A percentile compares a stretch with the other conserved stretches of the same genome.
phyloP scores from a whole-genome alignment of 2,329 filamentous ascomycete genomes.

The Diaporthe citrichinensis region DNA sequence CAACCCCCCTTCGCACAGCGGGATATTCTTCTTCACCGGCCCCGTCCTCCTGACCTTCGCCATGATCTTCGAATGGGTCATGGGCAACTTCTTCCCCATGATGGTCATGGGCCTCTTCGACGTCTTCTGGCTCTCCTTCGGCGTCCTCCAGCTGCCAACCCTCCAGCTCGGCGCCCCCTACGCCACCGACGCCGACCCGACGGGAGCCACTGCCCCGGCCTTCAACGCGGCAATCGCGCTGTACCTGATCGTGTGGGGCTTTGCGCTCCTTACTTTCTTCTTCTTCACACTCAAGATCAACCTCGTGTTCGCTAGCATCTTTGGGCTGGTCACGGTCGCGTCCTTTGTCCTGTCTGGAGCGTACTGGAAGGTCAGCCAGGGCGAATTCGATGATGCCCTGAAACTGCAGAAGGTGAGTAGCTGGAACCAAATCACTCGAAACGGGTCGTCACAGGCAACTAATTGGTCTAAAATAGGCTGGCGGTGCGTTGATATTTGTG shows the following conservation, averaged over 20 bases:
- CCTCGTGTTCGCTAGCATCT: slow-evolving; percentile 63
- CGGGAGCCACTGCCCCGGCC: slow-evolving; percentile 57
- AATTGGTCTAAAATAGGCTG: slow-evolving; percentile 47
- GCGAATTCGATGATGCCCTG: slow-evolving; percentile 57
- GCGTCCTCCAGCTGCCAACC: slow-evolving; percentile 63
- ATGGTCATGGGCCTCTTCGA: slow-evolving; percentile 66
- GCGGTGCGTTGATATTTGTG: slow-evolving; percentile 59
- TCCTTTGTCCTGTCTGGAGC: slow-evolving; percentile 62
- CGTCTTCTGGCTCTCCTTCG: slow-evolving; percentile 64
- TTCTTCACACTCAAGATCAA: slow-evolving; percentile 67
- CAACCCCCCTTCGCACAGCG: slow-evolving; percentile 42
- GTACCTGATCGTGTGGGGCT: slow-evolving; percentile 67
- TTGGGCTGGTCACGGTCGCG: slow-evolving; percentile 60
- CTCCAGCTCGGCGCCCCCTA: slow-evolving; percentile 62
- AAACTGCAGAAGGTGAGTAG: slow-evolving; percentile 60
- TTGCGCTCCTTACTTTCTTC: slow-evolving; percentile 65
- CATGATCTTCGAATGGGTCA: slow-evolving; percentile 67
- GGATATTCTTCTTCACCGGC: slow-evolving; percentile 58
- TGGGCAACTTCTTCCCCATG: slow-evolving; percentile 66
- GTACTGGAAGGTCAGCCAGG: slow-evolving; percentile 62
- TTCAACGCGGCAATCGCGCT: slow-evolving; percentile 64
- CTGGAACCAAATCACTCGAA: neutral
- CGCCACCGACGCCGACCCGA: slow-evolving; percentile 57
- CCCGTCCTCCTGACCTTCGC: slow-evolving; percentile 62
- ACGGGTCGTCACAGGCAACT: neutral